Conservation (phyloP, 352 stramenopile genomes). For the Pythium myriotylum region DNA sequence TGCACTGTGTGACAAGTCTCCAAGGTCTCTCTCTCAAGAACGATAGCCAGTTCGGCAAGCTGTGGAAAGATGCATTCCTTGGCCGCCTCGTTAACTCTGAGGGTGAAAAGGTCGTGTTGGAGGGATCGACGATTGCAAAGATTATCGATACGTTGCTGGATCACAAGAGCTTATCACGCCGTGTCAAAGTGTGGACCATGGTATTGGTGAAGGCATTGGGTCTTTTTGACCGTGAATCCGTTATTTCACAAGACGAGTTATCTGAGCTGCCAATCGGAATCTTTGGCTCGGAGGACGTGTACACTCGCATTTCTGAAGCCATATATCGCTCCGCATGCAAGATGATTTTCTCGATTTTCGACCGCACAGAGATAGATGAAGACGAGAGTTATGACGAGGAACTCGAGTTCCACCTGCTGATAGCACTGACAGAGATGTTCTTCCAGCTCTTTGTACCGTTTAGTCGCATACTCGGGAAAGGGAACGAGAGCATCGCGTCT, state of each 20-base stretch:
- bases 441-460: conserved; percentile 64
- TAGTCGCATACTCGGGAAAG: conserved; percentile 15
- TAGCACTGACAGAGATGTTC: conserved; percentile 57
- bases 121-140: conserved; percentile 37
- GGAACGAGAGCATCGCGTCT: background rate
- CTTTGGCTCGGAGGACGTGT: conserved; percentile 2
- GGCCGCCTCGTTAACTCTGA: background rate
- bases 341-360: conserved; percentile 70
- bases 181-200: conserved; percentile 67
- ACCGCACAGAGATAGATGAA: conserved; percentile 68
- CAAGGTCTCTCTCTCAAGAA: conserved; percentile 55
- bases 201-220: conserved; percentile 50
- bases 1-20: conserved; percentile 49
- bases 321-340: conserved; percentile 37
- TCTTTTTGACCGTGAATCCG: conserved; percentile 30
- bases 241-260: conserved; percentile 23
- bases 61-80: conserved; percentile 51
- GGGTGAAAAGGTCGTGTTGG: conserved; percentile 19
- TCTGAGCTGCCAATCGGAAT: conserved; percentile 11
- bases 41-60: conserved; percentile 40
- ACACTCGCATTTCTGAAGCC: conserved; percentile 15
- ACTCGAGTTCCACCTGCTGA: conserved; percentile 66
- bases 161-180: conserved; percentile 52
- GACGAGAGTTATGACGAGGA: conserved; percentile 78
- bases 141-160: conserved; percentile 51